These are phyloP conservation scores for Globisporangium emineosum DNA, from an alignment of 352 stramenopile genomes.

Conservation along the genomic window DNA sequence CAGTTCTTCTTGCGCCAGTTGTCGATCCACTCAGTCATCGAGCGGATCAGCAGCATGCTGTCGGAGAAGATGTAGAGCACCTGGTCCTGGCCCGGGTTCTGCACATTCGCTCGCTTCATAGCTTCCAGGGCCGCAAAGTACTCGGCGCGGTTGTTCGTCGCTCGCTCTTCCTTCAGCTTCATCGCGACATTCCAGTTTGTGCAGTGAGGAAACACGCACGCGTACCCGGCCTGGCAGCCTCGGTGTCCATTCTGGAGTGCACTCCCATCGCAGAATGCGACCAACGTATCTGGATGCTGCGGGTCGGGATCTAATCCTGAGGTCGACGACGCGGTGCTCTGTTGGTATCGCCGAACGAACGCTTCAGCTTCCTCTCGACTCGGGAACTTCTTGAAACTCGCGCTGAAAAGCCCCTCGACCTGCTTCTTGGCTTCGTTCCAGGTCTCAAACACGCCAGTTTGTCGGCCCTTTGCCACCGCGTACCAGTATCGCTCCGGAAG, in stretches of 20 bases:
- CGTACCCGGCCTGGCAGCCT: constrained; percentile 56
- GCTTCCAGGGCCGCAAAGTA: constrained; percentile 32
- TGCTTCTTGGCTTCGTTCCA: constrained; percentile 56
- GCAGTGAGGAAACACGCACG: constrained; percentile 73
- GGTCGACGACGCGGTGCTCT: neutral
- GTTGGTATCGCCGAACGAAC: constrained; percentile 10
- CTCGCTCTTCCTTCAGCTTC: constrained; percentile 37
- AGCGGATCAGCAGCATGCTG: constrained; percentile 76
- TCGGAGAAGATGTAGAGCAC: constrained; percentile 76
- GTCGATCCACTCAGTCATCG: constrained; percentile 73
- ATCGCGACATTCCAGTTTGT: constrained; percentile 59
- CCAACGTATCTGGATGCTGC: constrained; percentile 42
- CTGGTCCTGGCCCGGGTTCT: constrained; percentile 29
- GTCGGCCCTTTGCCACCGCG: constrained; percentile 46
- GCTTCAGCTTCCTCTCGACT: constrained; percentile 17
- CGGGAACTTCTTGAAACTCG: constrained; percentile 57
- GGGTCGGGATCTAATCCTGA: constrained; percentile 38
- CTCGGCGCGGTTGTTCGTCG: constrained; percentile 34
- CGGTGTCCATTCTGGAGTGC: constrained; percentile 58
- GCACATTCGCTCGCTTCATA: constrained; percentile 62
- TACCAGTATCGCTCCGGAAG: constrained; percentile 33
- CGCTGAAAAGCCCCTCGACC: constrained; percentile 47
- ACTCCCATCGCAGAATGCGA: constrained; percentile 80
- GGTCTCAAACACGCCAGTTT: constrained; percentile 50
- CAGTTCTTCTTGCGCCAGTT: constrained; percentile 63